These are phyloP conservation scores for Penicillium coprophilum DNA, from an alignment of 495 filamentous ascomycete genomes.

Conservation along the genomic window DNA sequence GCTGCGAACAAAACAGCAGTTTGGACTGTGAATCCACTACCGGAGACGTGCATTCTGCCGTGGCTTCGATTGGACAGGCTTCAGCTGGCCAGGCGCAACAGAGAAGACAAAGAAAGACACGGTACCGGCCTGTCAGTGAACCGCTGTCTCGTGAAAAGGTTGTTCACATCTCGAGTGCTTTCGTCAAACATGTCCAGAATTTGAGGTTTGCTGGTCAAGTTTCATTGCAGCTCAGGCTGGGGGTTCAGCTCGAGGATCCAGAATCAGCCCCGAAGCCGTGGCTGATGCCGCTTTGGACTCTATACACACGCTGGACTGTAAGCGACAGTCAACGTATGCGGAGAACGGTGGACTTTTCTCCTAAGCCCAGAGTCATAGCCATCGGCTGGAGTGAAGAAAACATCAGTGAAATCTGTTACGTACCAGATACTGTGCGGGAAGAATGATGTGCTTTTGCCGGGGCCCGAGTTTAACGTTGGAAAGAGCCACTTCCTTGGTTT, in stretches of 20 bases:
- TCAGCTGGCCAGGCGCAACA: neutral
- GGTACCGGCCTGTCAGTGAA: neutral
- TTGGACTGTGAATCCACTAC: neutral
- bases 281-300: neutral
- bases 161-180: neutral
- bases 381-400: neutral
- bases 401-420: slow-evolving; percentile 5
- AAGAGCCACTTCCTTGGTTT: slow-evolving; percentile 21
- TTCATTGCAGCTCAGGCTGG: slow-evolving; percentile 2
- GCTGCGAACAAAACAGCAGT: neutral
- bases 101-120: neutral
- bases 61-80: neutral
- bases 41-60: neutral
- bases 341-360: neutral
- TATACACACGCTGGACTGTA: neutral
- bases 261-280: neutral
- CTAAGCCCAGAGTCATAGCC: neutral
- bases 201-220: neutral
- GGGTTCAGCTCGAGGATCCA: neutral
- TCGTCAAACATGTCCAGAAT: neutral
- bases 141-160: neutral
- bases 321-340: neutral
- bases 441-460: neutral
- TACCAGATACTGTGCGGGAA: slow-evolving; percentile 1
- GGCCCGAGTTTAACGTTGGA: neutral